Evolutionary conservation across 768 basidiomycete genomes (phyloP).

Genomic region (Gyrodon lividus): DNA sequence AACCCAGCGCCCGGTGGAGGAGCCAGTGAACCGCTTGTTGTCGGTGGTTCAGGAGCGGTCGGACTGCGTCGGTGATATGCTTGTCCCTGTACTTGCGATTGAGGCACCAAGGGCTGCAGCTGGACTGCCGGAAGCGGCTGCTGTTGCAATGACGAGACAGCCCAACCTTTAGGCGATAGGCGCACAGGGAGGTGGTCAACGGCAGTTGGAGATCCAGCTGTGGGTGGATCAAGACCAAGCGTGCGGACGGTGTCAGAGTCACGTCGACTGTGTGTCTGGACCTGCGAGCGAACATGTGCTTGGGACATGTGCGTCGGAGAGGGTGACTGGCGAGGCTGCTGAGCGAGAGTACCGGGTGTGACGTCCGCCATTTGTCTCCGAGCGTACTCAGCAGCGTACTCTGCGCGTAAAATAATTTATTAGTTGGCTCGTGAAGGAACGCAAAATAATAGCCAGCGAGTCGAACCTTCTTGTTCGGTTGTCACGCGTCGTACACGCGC

Average conservation of each 20-base stretch:
- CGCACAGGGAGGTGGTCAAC: constrained; percentile 40
- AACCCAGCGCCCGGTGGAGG: constrained; percentile 16
- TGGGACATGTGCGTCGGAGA: constrained; percentile 45
- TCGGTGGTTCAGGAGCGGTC: constrained; percentile 60
- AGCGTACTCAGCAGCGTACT: constrained; percentile 26
- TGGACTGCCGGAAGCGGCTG: constrained; percentile 29
- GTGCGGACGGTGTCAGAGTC: constrained; percentile 77
- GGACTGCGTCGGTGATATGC: constrained; percentile 64
- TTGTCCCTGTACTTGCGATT: constrained; percentile 25
- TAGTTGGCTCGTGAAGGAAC: constrained; percentile 2
- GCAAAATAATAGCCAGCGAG: constrained; percentile 12
- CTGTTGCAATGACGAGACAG: constrained; percentile 20
- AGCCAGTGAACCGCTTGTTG: constrained; percentile 35
- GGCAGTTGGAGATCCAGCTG: constrained; percentile 55
- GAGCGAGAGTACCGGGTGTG: constrained; percentile 14
- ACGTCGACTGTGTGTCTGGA: constrained; percentile 56
- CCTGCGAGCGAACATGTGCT: constrained; percentile 29
- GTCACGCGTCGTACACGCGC: constrained; percentile 41
- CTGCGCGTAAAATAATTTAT: constrained; percentile 15
- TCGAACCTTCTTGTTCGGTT: constrained; percentile 45
- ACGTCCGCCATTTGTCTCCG: constrained; percentile 16
- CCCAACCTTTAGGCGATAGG: constrained; percentile 31
- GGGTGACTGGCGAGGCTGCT: constrained; percentile 49
- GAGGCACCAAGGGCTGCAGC: constrained; percentile 14
- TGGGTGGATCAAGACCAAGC: constrained; percentile 34